These are phyloP conservation scores for Kondoa malvinella DNA, from an alignment of 768 basidiomycete genomes.

Conservation along the genomic window DNA sequence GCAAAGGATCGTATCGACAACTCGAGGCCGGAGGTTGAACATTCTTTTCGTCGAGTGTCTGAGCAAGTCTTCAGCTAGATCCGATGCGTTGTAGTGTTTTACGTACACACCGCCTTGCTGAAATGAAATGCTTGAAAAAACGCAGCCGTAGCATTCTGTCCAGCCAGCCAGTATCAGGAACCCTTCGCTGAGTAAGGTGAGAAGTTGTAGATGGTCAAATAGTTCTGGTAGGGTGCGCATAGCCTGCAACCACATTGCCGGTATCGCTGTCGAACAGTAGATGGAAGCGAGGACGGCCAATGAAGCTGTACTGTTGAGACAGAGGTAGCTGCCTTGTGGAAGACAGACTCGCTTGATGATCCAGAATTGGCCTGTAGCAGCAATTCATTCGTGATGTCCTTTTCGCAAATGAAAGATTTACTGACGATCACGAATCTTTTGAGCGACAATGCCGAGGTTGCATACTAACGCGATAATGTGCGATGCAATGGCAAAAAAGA, in stretches of 20 bases:
- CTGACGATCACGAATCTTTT: too few relatives aligned
- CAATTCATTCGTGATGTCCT: too few relatives aligned
- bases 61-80: background rate
- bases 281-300: background rate
- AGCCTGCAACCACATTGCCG: background rate
- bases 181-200: background rate
- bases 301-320: background rate
- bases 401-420: too few relatives aligned
- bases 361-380: background rate
- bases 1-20: background rate
- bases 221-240: background rate
- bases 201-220: background rate
- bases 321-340: background rate
- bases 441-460: too few relatives aligned
- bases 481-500: background rate
- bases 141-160: background rate
- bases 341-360: background rate
- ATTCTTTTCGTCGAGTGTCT: background rate
- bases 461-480: background rate
- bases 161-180: background rate
- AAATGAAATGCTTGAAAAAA: background rate
- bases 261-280: background rate
- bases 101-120: background rate
- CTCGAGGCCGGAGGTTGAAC: background rate
- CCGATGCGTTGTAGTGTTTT: background rate